Conservation (phyloP, 2,329 filamentous ascomycete genomes). For the Colletotrichum costaricense region DNA sequence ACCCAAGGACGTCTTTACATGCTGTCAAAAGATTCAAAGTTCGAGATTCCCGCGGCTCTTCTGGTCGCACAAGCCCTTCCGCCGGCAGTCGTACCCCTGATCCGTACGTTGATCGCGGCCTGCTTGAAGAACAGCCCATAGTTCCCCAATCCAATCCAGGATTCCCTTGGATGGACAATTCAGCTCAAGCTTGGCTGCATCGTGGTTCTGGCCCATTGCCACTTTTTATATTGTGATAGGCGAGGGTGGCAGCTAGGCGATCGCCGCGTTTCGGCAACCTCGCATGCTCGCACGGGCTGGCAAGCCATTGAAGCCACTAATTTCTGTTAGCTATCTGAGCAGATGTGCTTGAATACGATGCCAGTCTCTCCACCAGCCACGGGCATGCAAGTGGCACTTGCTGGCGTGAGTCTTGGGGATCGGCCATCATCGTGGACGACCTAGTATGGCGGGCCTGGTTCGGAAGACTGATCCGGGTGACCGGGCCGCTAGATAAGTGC, state of each 20-base stretch:
- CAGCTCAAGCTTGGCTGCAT: background rate
- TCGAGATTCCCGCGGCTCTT: background rate
- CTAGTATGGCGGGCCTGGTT: background rate
- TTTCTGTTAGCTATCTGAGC: constrained; percentile 5
- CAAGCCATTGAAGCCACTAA: constrained; percentile 19
- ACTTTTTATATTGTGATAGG: background rate
- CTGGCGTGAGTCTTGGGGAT: background rate
- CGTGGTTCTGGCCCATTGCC: background rate
- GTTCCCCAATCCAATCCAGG: background rate
- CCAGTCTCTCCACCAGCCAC: constrained; percentile 5
- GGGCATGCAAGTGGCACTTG: background rate
- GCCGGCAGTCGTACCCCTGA: background rate
- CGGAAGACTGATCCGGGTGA: background rate
- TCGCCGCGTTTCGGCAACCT: background rate
- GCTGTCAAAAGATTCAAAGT: background rate
- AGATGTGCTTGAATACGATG: background rate
- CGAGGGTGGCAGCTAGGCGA: background rate
- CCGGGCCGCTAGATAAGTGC: background rate
- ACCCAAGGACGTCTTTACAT: background rate
- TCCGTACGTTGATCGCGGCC: background rate
- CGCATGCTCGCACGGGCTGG: constrained; percentile 10
- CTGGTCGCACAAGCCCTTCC: too few relatives aligned
- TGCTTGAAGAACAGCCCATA: background rate
- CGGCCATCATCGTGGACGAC: background rate
- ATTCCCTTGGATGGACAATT: background rate